Conservation (phyloP, 495 filamentous ascomycete species). For the Aspergillus saccharolyticus region DNA sequence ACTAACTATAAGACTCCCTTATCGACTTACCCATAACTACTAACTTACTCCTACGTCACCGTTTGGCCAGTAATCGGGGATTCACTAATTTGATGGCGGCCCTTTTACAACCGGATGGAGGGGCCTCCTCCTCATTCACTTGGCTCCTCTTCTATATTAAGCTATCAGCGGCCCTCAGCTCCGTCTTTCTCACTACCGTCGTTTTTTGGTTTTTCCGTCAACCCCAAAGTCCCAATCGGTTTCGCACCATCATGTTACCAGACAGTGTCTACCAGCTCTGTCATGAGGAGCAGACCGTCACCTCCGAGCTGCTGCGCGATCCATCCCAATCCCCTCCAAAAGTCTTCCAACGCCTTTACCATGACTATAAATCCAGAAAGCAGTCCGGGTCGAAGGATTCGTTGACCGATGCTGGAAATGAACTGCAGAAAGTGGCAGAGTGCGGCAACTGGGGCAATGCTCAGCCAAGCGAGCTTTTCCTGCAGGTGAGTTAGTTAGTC, state of each 20-base stretch:
- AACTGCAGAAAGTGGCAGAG: conserved; percentile 32
- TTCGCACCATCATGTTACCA: conserved; percentile 19
- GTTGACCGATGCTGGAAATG: conserved; percentile 24
- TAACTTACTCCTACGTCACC: not conserved
- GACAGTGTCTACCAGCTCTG: conserved; percentile 47
- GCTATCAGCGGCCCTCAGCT: conserved; percentile 2
- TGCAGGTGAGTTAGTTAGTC: conserved; percentile 36
- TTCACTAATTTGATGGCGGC: not conserved
- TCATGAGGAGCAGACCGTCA: conserved; percentile 48
- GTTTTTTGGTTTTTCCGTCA: conserved; percentile 11
- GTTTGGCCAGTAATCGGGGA: not conserved
- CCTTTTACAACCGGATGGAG: not conserved
- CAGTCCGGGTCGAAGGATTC: conserved; percentile 36
- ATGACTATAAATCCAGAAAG: conserved; percentile 12
- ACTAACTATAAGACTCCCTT: too few relatives aligned
- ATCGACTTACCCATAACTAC: too few relatives aligned
- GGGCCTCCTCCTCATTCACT: not conserved
- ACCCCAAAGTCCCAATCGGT: conserved; percentile 10
- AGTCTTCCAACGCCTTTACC: conserved; percentile 51
- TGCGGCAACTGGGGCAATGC: conserved; percentile 66
- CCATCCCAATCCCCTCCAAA: conserved; percentile 47
- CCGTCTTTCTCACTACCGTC: conserved; percentile 2
- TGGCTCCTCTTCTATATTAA: conserved; percentile 6
- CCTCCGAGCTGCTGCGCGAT: conserved; percentile 49
- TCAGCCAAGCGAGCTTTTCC: conserved; percentile 61